Conservation (phyloP, 2,329 filamentous ascomycete genomes). For the Didymella segeticola region DNA sequence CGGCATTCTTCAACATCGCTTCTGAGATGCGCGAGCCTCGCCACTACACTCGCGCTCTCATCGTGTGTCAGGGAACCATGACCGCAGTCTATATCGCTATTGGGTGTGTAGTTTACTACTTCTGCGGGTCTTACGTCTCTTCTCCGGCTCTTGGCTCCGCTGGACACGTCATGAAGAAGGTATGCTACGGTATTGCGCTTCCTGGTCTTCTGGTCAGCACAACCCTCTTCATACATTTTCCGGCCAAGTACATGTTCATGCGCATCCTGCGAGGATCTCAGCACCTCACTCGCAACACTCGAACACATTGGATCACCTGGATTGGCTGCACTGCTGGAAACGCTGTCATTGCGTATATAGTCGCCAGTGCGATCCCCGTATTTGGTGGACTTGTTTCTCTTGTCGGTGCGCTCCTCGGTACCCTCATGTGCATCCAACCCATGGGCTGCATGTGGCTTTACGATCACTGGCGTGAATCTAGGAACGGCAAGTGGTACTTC, state of each 20-base stretch:
- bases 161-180: constrained; percentile 62
- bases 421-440: constrained; percentile 36
- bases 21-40: constrained; percentile 67
- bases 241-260: constrained; percentile 59
- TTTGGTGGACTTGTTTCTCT: constrained; percentile 38
- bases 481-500: constrained; percentile 24
- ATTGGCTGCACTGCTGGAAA: constrained; percentile 28
- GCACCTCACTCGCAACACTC: constrained; percentile 57
- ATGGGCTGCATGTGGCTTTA: constrained; percentile 42
- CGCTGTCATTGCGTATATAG: constrained; percentile 29
- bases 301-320: constrained; percentile 37
- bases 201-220: constrained; percentile 50
- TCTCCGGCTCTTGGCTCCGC: constrained; percentile 72
- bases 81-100: constrained; percentile 69
- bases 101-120: constrained; percentile 72
- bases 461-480: constrained; percentile 30
- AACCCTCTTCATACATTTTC: constrained; percentile 32
- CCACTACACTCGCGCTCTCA: constrained; percentile 63
- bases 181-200: constrained; percentile 72
- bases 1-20: constrained; percentile 72
- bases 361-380: constrained; percentile 37
- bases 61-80: constrained; percentile 65
- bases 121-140: constrained; percentile 65
- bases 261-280: constrained; percentile 73
- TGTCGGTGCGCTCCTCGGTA: constrained; percentile 35